Evolutionary conservation across 1,284 basidiomycete species (phyloP).

Genomic region (Gomphus sp.): DNA sequence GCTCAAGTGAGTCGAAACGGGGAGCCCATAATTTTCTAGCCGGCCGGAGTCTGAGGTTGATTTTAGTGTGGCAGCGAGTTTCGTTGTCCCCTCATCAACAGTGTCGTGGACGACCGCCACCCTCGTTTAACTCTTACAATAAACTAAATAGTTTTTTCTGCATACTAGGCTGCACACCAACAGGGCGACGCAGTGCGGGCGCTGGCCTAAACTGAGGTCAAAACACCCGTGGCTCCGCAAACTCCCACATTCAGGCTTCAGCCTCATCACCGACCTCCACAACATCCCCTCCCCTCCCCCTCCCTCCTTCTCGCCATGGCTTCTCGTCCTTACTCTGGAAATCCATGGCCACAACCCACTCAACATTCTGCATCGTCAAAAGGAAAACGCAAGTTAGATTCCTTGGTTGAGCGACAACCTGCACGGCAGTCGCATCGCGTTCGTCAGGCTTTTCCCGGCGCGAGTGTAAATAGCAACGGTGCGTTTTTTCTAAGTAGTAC

Average conservation of each 20-base stretch:
- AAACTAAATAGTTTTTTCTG: background rate
- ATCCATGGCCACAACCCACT: slow-evolving; percentile 9
- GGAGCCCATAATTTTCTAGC: background rate
- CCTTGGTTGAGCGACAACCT: background rate
- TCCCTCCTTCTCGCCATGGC: slow-evolving; percentile 4
- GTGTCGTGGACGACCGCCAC: background rate
- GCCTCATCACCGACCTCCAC: slow-evolving; percentile 1
- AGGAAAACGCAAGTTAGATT: slow-evolving; percentile 2
- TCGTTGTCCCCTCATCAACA: background rate
- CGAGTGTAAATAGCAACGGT: background rate
- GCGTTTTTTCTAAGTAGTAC: background rate
- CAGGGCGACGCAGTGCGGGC: slow-evolving; percentile 1
- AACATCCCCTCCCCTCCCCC: background rate
- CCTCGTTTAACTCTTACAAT: background rate
- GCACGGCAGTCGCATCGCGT: background rate
- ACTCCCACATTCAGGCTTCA: slow-evolving; percentile 9
- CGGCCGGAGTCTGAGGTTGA: background rate
- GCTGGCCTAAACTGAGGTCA: background rate
- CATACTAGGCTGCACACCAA: background rate
- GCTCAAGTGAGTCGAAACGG: background rate
- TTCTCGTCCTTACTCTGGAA: slow-evolving; percentile 7
- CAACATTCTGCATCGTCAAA: background rate
- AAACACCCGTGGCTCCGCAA: slow-evolving; percentile 3
- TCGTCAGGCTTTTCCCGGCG: background rate
- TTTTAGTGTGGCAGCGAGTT: background rate